Percentiles rank a stretch among this genome's conserved stretches.
These are phyloP conservation scores for Boletus rex-veris DNA, from an alignment of 768 basidiomycete species.

Conservation along the genomic window DNA sequence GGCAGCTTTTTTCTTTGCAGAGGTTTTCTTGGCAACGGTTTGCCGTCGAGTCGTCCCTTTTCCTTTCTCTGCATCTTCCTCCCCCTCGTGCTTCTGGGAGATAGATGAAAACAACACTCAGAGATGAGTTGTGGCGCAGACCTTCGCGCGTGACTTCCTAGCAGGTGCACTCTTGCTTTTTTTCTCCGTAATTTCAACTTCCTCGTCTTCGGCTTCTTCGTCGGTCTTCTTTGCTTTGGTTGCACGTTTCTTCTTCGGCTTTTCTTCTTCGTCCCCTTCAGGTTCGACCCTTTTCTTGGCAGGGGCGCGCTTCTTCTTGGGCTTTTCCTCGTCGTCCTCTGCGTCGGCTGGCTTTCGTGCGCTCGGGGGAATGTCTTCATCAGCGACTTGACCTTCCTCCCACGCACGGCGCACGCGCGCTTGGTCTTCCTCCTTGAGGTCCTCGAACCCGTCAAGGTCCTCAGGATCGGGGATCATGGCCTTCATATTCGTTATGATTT, in stretches of 20 bases:
- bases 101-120: constrained; percentile 12
- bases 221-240: constrained; percentile 32
- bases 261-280: constrained; percentile 35
- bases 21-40: constrained; percentile 43
- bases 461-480: constrained; percentile 49
- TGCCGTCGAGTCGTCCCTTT: constrained; percentile 50
- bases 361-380: constrained; percentile 76
- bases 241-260: constrained; percentile 35
- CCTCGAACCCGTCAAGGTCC: constrained; percentile 86
- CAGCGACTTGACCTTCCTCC: constrained; percentile 73
- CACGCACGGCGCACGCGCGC: constrained; percentile 68
- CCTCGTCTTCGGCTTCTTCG: constrained; percentile 35
- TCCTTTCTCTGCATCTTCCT: constrained; percentile 40
- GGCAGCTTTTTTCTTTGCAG: constrained; percentile 41
- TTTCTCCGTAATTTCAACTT: constrained; percentile 25
- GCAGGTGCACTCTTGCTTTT: constrained; percentile 31
- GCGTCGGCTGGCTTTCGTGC: constrained; percentile 58
- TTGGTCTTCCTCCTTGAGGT: constrained; percentile 65
- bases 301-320: constrained; percentile 46
- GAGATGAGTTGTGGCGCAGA: constrained; percentile 16
- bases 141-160: constrained; percentile 38
- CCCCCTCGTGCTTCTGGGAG: constrained; percentile 30
- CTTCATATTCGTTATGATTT: constrained; percentile 71
- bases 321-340: constrained; percentile 51
- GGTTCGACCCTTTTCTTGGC: constrained; percentile 35